Conservation (phyloP, 169 alveolate genomes). For the Theileria annulata region DNA sequence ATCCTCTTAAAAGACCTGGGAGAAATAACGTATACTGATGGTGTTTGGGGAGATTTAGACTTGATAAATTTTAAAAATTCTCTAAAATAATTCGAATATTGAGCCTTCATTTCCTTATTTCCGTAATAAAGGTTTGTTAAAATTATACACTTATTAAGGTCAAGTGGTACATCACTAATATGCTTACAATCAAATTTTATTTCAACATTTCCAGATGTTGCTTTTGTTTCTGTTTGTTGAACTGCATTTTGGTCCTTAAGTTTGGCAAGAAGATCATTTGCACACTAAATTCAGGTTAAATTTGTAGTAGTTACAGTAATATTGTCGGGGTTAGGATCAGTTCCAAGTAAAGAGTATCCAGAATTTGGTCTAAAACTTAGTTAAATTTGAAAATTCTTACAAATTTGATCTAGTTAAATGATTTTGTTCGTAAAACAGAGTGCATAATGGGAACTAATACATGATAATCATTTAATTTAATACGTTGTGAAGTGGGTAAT, state of each 20-base stretch:
- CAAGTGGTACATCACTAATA: constrained; percentile 1
- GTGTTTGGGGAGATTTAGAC: constrained; percentile 5
- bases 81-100: constrained; percentile 17
- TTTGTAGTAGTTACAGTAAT: background rate
- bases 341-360: constrained; percentile 2
- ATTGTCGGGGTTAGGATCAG: constrained; percentile 19
- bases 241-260: background rate
- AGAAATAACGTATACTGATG: constrained; percentile 47
- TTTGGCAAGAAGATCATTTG: constrained; percentile 10
- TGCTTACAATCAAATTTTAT: constrained; percentile 13
- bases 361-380: constrained; percentile 1
- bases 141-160: constrained; percentile 6
- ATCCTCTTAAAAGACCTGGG: constrained; percentile 34
- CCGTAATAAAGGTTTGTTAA: constrained; percentile 60
- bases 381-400: constrained; percentile 6
- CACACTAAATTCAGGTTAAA: background rate
- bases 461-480: background rate
- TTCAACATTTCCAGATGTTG: background rate
- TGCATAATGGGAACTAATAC: constrained; percentile 40
- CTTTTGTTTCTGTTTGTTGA: background rate
- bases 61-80: constrained; percentile 10
- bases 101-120: constrained; percentile 24
- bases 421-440: constrained; percentile 13
- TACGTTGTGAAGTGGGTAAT: constrained; percentile 53
- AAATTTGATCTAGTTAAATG: background rate